Base-by-base conservation (phyloP, 305 asterid genomes). In the Fraxinus ornus region DNA sequence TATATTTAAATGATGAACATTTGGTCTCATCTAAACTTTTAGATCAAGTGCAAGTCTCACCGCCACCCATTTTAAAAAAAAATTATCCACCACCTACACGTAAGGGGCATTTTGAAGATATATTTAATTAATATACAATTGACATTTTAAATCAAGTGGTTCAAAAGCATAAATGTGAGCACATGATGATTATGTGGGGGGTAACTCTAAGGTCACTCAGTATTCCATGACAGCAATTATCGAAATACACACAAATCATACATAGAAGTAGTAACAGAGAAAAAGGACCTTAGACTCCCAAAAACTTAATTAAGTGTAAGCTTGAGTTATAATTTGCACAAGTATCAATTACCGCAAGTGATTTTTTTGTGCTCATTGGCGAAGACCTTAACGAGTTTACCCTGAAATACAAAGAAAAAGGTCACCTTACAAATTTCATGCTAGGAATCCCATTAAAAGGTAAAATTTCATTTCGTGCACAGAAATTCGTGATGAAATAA, bases 371-470 rank as follows among this genome's bases (percentile, higher is more conserved):
- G 97, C 81, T 92, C 97, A 82, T 93, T 97, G 68, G 99, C 95
- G 52, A 94, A 97, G 86, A 92, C 97, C 90, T 87, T 92, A 87
- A 92, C 97, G 86, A 94, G 97, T 83, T 92, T 96, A 89, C 99
- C 99, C 98, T 95, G 95, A 87, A 91, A 86, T 76, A 76, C 83
- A 90, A 84, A 88, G 86, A 76, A 86, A 81, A 66, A 49, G 83
- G 80, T 72, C 76, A 80, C 84, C 78, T 78, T 36, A 90, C 80
- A 83, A 82, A 83, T 52, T 78, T 79, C 76, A 80, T 57, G 85
- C 30, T 47, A 79, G 77, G 64, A 85, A 64, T 37, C 73, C 83
- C 49, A 33, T 60, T 4, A 71, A 70, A 57, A 21, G 7, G 13
- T 22, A 22, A 62, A 22, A 22, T 62, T 62, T 22, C 72, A 78